A percentile compares a stretch with the other conserved stretches of the same genome.
phyloP scores from a whole-genome alignment of 2,329 filamentous ascomycete species.

The Ceratocystis eucalypticola region DNA sequence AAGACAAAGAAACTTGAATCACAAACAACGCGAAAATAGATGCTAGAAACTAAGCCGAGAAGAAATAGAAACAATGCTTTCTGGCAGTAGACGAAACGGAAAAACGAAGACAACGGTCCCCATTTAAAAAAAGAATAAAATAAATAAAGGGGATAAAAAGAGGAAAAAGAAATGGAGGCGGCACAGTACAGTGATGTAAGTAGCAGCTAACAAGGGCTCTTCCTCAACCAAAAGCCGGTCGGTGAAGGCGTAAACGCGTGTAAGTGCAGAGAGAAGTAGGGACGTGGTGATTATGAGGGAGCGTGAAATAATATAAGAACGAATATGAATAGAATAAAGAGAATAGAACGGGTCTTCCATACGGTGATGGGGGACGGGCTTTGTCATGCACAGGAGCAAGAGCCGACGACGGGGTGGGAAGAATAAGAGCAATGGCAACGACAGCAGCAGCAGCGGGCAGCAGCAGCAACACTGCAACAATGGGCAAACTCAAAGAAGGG shows the following conservation, averaged over 20 bases:
- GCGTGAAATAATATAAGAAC: background rate
- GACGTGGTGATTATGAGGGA: too few species aligned
- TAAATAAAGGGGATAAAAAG: conserved; percentile 21
- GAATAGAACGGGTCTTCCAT: background rate
- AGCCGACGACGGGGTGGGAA: background rate
- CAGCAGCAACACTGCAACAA: too few species aligned
- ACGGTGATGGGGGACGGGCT: too few species aligned
- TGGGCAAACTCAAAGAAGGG: background rate
- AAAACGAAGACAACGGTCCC: background rate
- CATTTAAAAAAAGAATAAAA: background rate
- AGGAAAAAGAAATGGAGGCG: conserved; percentile 19
- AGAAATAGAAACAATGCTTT: conserved; percentile 2
- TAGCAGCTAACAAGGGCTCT: background rate
- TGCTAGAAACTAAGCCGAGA: background rate
- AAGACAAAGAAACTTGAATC: conserved; percentile 1
- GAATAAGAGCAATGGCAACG: background rate
- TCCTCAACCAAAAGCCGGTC: background rate
- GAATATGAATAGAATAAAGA: background rate
- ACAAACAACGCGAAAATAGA: conserved; percentile 6
- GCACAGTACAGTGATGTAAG: conserved; percentile 13
- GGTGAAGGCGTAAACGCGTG: conserved; percentile 1
- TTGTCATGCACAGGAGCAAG: background rate
- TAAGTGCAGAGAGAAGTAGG: conserved; percentile 7
- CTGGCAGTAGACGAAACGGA: background rate
- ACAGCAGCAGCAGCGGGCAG: background rate